These are phyloP conservation scores for Penicillium sp. DNA, from an alignment of 2,329 filamentous ascomycete species.

Conservation along the genomic window DNA sequence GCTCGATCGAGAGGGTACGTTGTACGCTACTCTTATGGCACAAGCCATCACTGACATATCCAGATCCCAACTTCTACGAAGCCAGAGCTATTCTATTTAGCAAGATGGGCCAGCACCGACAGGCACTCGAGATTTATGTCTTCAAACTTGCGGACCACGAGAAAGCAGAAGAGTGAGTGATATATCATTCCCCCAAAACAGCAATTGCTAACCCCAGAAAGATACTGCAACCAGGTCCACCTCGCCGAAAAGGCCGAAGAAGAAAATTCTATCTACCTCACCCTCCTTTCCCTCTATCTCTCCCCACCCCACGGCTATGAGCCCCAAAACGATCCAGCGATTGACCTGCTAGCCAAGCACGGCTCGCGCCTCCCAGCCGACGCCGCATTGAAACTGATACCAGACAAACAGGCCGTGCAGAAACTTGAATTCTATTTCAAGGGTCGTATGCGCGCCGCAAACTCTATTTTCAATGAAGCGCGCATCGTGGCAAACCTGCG, in stretches of 20 bases:
- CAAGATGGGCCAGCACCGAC: constrained; percentile 92
- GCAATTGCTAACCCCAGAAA: constrained; percentile 34
- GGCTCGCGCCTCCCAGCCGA: constrained; percentile 85
- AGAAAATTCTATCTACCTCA: constrained; percentile 82
- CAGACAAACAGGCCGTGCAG: constrained; percentile 70
- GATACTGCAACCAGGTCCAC: constrained; percentile 87
- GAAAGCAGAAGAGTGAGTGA: constrained; percentile 85
- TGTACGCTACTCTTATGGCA: background rate
- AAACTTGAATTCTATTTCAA: constrained; percentile 88
- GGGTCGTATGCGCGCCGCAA: constrained; percentile 82
- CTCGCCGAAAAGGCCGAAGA: constrained; percentile 57
- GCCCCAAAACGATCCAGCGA: constrained; percentile 72
- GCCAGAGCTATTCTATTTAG: constrained; percentile 85
- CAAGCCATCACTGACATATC: constrained; percentile 5
- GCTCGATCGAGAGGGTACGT: constrained; percentile 74
- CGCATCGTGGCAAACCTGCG: constrained; percentile 74
- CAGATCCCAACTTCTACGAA: constrained; percentile 83
- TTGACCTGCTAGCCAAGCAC: constrained; percentile 86
- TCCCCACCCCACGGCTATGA: constrained; percentile 71
- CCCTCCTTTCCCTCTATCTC: constrained; percentile 83
- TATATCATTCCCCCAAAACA: background rate
- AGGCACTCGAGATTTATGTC: constrained; percentile 95
- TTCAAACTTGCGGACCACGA: constrained; percentile 84
- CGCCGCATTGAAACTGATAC: constrained; percentile 82
- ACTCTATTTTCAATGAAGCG: constrained; percentile 74